Evolutionary conservation across 2,329 filamentous ascomycete genomes (phyloP).

Genomic region (Thielaviopsis punctulata): DNA sequence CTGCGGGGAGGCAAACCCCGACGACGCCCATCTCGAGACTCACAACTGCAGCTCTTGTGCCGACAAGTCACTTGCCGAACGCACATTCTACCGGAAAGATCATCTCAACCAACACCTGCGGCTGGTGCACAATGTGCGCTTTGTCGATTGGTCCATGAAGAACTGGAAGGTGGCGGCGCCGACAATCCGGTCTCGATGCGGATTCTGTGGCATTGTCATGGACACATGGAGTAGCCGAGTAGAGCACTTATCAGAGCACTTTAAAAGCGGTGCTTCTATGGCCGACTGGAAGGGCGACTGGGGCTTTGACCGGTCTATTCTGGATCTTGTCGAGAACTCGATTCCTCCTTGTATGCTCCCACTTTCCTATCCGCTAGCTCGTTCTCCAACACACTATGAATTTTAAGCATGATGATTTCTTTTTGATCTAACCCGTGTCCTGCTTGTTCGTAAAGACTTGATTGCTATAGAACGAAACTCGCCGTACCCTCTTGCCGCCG

Average conservation of each 20-base stretch:
- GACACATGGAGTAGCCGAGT: slow-evolving; percentile 43
- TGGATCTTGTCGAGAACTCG: slow-evolving; percentile 48
- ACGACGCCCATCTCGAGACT: slow-evolving; percentile 36
- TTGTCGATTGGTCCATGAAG: slow-evolving; percentile 45
- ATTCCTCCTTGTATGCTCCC: slow-evolving; percentile 44
- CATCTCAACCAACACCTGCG: slow-evolving; percentile 49
- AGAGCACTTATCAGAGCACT: slow-evolving; percentile 50
- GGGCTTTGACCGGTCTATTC: slow-evolving; percentile 45
- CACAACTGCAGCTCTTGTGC: slow-evolving; percentile 49
- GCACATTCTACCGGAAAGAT: slow-evolving; percentile 50
- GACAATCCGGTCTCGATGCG: slow-evolving; percentile 45
- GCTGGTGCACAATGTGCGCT: slow-evolving; percentile 46
- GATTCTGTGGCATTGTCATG: slow-evolving; percentile 46
- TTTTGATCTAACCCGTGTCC: not conserved
- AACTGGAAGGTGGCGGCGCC: slow-evolving; percentile 42
- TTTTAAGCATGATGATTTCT: slow-evolving; percentile 18
- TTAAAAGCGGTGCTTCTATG: slow-evolving; percentile 49
- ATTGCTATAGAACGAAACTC: slow-evolving; percentile 46
- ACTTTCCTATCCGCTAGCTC: slow-evolving; percentile 21
- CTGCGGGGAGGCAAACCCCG: slow-evolving; percentile 37
- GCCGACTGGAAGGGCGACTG: slow-evolving; percentile 54
- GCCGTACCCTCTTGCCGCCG: slow-evolving; percentile 35
- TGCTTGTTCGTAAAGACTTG: slow-evolving; percentile 28
- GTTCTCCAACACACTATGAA: slow-evolving; percentile 21
- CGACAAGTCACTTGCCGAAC: slow-evolving; percentile 43